Evolutionary conservation across 176 grass and related monocot species (phyloP).

Genomic region (Zoysia japonica): DNA sequence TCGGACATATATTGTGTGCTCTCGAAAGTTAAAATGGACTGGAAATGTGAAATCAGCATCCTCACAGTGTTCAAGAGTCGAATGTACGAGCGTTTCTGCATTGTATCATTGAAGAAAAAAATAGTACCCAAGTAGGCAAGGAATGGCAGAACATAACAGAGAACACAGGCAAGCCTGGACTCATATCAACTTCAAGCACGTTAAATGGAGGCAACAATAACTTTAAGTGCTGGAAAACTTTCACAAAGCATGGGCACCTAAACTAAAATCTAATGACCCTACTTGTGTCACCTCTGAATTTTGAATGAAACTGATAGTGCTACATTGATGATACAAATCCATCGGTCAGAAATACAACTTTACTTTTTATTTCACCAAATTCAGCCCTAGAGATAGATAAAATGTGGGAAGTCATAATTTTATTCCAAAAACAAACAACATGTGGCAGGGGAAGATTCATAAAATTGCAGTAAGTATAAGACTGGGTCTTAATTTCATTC

Average conservation of each 20-base stretch:
- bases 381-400: background rate
- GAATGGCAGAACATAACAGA: background rate
- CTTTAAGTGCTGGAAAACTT: conserved; percentile 6
- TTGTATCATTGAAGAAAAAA: conserved; percentile 26
- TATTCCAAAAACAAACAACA: background rate
- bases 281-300: background rate
- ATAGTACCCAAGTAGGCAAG: background rate
- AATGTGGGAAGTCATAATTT: background rate
- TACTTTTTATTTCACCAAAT: background rate
- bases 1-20: conserved; percentile 86
- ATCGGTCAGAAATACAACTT: background rate
- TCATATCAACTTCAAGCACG: background rate
- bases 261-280: background rate
- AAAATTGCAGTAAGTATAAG: background rate
- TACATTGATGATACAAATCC: conserved; percentile 4
- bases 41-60: conserved; percentile 91
- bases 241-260: background rate
- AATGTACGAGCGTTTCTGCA: conserved; percentile 97
- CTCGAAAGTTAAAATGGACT: conserved; percentile 88
- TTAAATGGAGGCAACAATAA: background rate
- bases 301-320: background rate
- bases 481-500: conserved; percentile 16
- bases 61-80: conserved; percentile 74
- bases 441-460: background rate
- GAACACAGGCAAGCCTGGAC: background rate